These are phyloP conservation scores for Oehlia diaphana DNA, from an alignment of 192 early-diverging fungal species.

Conservation along the genomic window DNA sequence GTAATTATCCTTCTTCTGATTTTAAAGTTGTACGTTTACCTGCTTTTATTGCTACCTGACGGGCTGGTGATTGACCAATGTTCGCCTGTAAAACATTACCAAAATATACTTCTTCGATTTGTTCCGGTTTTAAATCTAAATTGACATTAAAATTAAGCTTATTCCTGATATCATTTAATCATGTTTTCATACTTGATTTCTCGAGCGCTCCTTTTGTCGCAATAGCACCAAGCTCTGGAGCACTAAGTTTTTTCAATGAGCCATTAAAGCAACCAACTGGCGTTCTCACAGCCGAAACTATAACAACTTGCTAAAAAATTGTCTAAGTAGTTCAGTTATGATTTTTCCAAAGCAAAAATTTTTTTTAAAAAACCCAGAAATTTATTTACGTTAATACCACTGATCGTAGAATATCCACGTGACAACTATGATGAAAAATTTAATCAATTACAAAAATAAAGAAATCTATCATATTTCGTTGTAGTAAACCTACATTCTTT, in stretches of 20 bases:
- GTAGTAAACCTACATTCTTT: background rate
- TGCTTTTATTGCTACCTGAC: conserved; percentile 86
- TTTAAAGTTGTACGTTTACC: conserved; percentile 28
- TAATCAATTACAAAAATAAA: background rate
- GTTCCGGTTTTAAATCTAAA: conserved; percentile 67
- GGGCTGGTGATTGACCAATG: conserved; percentile 89
- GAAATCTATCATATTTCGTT: background rate
- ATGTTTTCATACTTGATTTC: conserved; percentile 55
- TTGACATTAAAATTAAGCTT: background rate
- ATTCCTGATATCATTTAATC: conserved; percentile 3
- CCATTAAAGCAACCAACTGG: conserved; percentile 93
- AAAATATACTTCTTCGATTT: conserved; percentile 94
- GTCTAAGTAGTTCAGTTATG: background rate
- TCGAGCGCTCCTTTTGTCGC: conserved; percentile 86
- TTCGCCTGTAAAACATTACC: conserved; percentile 92
- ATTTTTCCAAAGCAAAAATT: background rate
- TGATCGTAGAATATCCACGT: background rate
- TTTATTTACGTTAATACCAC: background rate
- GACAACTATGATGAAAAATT: background rate
- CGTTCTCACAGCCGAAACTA: conserved; percentile 79
- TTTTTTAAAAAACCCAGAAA: background rate
- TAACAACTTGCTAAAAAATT: conserved; percentile 53
- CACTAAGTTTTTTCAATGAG: conserved; percentile 77
- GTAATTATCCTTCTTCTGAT: background rate
- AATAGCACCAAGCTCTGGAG: conserved; percentile 81